Conservation (phyloP, 192 early-diverging fungal species). For the Diversispora epigaea region DNA sequence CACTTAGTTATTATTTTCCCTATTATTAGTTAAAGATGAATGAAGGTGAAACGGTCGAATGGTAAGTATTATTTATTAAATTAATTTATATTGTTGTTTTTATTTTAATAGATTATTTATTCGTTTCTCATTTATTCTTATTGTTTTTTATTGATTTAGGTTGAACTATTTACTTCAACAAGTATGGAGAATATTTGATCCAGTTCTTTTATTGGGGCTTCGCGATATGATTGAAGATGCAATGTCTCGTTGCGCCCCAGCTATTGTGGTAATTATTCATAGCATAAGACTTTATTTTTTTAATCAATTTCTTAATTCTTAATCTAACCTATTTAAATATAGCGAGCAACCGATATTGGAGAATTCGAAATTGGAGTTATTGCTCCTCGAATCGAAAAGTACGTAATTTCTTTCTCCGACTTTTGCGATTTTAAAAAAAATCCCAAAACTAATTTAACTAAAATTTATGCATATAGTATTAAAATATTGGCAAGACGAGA, state of each 20-base stretch:
- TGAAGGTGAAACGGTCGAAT: slow-evolving; percentile 28
- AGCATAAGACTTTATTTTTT: neutral
- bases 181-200: slow-evolving; percentile 26
- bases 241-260: slow-evolving; percentile 24
- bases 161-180: slow-evolving; percentile 23
- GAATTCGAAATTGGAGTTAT: slow-evolving; percentile 19
- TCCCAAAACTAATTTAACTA: neutral
- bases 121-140: neutral
- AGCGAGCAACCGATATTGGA: slow-evolving; percentile 19
- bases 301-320: neutral
- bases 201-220: slow-evolving; percentile 1
- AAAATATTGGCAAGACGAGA: slow-evolving; percentile 12
- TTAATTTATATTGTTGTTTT: neutral
- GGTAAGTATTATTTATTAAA: slow-evolving; percentile 10
- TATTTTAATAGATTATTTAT: neutral
- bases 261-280: slow-evolving; percentile 20
- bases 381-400: slow-evolving; percentile 27
- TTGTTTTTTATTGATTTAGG: neutral
- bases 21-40: neutral
- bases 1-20: neutral
- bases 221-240: slow-evolving; percentile 28
- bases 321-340: neutral
- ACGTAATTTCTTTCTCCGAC: neutral
- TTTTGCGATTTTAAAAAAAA: neutral
- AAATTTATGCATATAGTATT: slow-evolving; percentile 8